Percentiles rank a stretch among this genome's conserved stretches.
phyloP scores from a whole-genome alignment of 164 flowering plant species.

The Aristolochia fimbriata region DNA sequence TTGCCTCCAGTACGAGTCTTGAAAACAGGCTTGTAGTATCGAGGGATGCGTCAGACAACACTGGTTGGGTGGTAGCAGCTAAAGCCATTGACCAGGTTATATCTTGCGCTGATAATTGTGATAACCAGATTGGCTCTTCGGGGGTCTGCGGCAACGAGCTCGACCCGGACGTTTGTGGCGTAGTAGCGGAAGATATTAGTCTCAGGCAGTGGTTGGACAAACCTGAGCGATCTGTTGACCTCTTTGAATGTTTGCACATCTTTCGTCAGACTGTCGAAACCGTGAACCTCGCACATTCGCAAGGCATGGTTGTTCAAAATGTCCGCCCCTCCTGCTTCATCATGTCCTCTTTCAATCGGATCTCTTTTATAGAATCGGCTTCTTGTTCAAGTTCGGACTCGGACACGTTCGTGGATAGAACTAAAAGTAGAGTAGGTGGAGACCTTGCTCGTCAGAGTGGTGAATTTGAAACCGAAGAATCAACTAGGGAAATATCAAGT shows the following conservation, averaged over 20 bases:
- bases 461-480: slow-evolving; percentile 18
- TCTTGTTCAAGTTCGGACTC: slow-evolving; percentile 90
- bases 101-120: slow-evolving; percentile 22
- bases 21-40: slow-evolving; percentile 21
- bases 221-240: slow-evolving; percentile 58
- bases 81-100: slow-evolving; percentile 21
- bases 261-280: slow-evolving; percentile 82
- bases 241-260: slow-evolving; percentile 74
- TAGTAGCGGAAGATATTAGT: slow-evolving; percentile 63
- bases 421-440: slow-evolving; percentile 25
- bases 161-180: slow-evolving; percentile 15
- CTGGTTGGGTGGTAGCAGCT: slow-evolving; percentile 11
- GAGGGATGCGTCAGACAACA: slow-evolving; percentile 27
- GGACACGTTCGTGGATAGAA: slow-evolving; percentile 52
- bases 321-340: slow-evolving; percentile 92
- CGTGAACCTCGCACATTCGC: slow-evolving; percentile 77
- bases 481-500: slow-evolving; percentile 16
- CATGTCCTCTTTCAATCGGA: slow-evolving; percentile 82
- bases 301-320: slow-evolving; percentile 77
- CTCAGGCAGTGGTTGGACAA: slow-evolving; percentile 93
- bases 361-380: slow-evolving; percentile 88
- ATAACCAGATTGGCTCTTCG: slow-evolving; percentile 34
- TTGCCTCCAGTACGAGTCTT: slow-evolving; percentile 32
- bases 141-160: slow-evolving; percentile 30
- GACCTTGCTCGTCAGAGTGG: slow-evolving; percentile 17